Evolutionary conservation across 768 basidiomycete genomes (phyloP).

Genomic region (Galerina marginata): DNA sequence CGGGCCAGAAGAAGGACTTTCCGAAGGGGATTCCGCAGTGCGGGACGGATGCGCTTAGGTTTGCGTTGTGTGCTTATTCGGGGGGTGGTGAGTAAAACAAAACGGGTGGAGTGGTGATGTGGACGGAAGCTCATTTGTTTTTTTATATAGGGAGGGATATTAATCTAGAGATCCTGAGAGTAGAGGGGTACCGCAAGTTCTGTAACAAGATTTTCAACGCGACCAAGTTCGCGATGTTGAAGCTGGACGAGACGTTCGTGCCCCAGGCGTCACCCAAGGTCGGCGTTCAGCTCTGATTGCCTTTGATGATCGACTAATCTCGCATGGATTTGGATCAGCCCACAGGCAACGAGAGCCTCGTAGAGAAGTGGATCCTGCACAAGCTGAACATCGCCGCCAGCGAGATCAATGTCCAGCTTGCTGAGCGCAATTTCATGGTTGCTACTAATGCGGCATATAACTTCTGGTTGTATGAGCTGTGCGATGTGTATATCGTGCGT

Average conservation of each 20-base stretch:
- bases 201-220: slow-evolving; percentile 99
- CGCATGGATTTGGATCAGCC: slow-evolving; percentile 51
- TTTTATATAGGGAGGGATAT: slow-evolving; percentile 86
- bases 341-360: slow-evolving; percentile 88
- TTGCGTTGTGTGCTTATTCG: slow-evolving; percentile 94
- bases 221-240: slow-evolving; percentile 99
- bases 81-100: slow-evolving; percentile 65
- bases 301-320: neutral
- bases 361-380: slow-evolving; percentile 95
- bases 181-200: slow-evolving; percentile 99
- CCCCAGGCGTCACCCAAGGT: slow-evolving; percentile 77
- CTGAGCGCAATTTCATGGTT: slow-evolving; percentile 89
- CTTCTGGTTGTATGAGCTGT: slow-evolving; percentile 99
- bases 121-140: neutral
- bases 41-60: slow-evolving; percentile 94
- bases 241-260: slow-evolving; percentile 84
- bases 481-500: slow-evolving; percentile 96
- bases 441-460: slow-evolving; percentile 87
- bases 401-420: slow-evolving; percentile 77
- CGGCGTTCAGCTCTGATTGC: neutral
- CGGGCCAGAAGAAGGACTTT: slow-evolving; percentile 98
- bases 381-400: slow-evolving; percentile 84
- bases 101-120: neutral
- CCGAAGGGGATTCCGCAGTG: slow-evolving; percentile 99
- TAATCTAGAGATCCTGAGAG: slow-evolving; percentile 93